These are phyloP conservation scores for Petunia axillaris DNA, from an alignment of 257 asterid genomes.

Conservation along the genomic window DNA sequence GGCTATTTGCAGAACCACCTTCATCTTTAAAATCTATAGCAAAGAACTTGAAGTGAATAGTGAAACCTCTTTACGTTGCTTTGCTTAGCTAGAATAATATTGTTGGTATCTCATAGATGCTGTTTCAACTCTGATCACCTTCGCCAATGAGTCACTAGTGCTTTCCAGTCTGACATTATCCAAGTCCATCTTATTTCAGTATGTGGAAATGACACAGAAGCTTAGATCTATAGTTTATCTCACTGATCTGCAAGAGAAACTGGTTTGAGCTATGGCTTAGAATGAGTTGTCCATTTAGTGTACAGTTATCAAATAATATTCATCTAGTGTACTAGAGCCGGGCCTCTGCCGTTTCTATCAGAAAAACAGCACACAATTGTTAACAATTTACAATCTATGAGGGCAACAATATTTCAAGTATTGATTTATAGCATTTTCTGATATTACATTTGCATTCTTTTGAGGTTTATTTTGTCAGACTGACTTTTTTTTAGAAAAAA, in stretches of 20 bases:
- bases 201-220: neutral
- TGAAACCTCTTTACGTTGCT: neutral
- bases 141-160: constrained; percentile 7
- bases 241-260: neutral
- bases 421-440: constrained; percentile 1
- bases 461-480: neutral
- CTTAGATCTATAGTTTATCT: neutral
- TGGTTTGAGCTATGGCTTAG: constrained; percentile 10
- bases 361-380: neutral
- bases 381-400: constrained; percentile 4
- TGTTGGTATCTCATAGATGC: constrained; percentile 10
- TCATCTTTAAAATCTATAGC: neutral
- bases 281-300: neutral
- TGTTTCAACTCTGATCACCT: constrained; percentile 15
- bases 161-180: neutral
- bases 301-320: neutral
- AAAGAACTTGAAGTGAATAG: constrained; percentile 16
- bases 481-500: neutral
- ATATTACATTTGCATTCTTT: constrained; percentile 10
- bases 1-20: neutral
- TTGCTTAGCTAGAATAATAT: neutral
- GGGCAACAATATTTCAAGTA: constrained; percentile 14
- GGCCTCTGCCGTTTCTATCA: neutral
- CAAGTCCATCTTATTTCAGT: neutral
- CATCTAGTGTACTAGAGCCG: neutral